These are phyloP conservation scores for Trichomonascaceae sp. DNA, from an alignment of 1,139 yeast genomes.

Conservation along the genomic window DNA sequence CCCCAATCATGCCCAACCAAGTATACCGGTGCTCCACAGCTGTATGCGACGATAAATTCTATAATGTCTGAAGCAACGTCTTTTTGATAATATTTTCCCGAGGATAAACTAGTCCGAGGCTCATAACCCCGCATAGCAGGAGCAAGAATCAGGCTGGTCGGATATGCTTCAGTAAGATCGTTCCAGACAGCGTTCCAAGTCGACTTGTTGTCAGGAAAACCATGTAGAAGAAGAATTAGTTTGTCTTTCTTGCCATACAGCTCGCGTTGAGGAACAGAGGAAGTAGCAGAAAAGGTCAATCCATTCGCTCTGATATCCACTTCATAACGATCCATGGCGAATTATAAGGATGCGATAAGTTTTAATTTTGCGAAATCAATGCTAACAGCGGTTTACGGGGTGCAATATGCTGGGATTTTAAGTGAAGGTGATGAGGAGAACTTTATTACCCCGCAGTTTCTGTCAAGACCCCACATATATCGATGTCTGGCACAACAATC, in stretches of 20 bases:
- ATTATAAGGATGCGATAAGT: too few species aligned
- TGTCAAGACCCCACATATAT: background rate
- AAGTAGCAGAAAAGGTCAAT: background rate
- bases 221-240: constrained; percentile 23
- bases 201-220: constrained; percentile 24
- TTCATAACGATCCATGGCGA: background rate
- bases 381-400: too few species aligned
- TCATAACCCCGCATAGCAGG: constrained; percentile 27
- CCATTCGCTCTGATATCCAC: background rate
- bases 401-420: background rate
- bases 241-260: background rate
- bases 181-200: constrained; percentile 21
- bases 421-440: background rate
- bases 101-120: constrained; percentile 17
- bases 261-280: background rate
- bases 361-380: too few species aligned
- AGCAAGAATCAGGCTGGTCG: constrained; percentile 20
- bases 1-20: constrained; percentile 30
- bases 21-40: constrained; percentile 18
- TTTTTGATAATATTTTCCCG: constrained; percentile 12
- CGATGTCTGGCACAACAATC: background rate
- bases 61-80: constrained; percentile 20
- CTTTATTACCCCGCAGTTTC: background rate
- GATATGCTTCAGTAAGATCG: constrained; percentile 13
- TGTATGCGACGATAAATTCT: constrained; percentile 15